Percentiles rank a stretch among this genome's conserved stretches.
phyloP scores from a whole-genome alignment of 2,329 filamentous ascomycete genomes.

The Epichloe coenophiala region DNA sequence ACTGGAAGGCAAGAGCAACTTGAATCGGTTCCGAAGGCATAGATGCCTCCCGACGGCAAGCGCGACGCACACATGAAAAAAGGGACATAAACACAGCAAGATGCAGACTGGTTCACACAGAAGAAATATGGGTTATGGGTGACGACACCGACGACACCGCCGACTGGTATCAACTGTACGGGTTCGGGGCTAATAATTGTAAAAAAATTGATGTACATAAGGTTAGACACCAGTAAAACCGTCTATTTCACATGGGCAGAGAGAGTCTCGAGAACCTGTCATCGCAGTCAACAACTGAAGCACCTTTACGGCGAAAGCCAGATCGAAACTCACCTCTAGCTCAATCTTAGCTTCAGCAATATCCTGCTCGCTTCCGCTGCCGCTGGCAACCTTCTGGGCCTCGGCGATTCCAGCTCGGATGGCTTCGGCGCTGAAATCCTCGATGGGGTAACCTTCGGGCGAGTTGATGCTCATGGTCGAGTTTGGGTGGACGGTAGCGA shows the following conservation, averaged over 20 bases:
- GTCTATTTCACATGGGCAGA: slow-evolving; percentile 69
- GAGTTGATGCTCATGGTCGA: slow-evolving; percentile 96
- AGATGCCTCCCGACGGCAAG: not conserved
- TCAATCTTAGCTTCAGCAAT: slow-evolving; percentile 99
- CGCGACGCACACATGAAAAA: not conserved
- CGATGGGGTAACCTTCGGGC: slow-evolving; percentile 86
- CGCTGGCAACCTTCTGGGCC: slow-evolving; percentile 86
- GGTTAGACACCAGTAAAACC: slow-evolving; percentile 28
- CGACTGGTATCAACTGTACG: slow-evolving; percentile 23
- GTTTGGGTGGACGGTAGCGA: slow-evolving; percentile 92
- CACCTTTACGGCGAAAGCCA: not conserved
- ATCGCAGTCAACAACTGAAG: slow-evolving; percentile 1
- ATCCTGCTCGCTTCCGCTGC: slow-evolving; percentile 88
- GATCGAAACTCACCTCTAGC: slow-evolving; percentile 59
- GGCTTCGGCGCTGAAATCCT: slow-evolving; percentile 89
- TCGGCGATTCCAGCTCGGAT: slow-evolving; percentile 84
- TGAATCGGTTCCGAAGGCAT: not conserved
- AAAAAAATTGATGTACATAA: slow-evolving; percentile 30
- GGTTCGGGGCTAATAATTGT: slow-evolving; percentile 21
- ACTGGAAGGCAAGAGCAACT: not conserved
- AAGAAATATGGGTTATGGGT: slow-evolving; percentile 2
- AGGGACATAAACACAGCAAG: not conserved
- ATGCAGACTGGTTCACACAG: not conserved
- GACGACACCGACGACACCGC: slow-evolving; percentile 14
- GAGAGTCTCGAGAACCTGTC: slow-evolving; percentile 68